phyloP scores from a whole-genome alignment of 257 asterid species.

The Jacaranda mimosifolia region DNA sequence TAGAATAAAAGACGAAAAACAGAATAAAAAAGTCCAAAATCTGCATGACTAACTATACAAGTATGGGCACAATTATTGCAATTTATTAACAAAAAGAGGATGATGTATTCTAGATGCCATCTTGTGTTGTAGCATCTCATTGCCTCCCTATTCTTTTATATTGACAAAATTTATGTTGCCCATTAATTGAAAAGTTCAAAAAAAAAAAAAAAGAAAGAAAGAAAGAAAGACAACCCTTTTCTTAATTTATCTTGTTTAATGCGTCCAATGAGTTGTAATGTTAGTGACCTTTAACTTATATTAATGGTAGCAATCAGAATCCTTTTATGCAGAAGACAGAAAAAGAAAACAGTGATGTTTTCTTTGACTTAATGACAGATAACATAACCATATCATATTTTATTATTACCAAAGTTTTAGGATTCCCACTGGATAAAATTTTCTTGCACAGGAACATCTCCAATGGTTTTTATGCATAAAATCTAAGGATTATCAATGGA shows the following conservation, averaged over 20 bases:
- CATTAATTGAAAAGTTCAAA: not conserved
- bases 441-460: conserved; percentile 20
- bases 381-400: not conserved
- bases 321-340: conserved; percentile 17
- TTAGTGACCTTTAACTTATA: conserved; percentile 28
- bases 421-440: not conserved
- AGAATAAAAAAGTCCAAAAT: too few species aligned
- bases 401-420: not conserved
- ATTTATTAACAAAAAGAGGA: not conserved
- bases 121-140: conserved; percentile 25
- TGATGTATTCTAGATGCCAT: conserved; percentile 27
- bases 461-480: not conserved
- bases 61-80: not conserved
- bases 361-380: not conserved
- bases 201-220: too few species aligned
- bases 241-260: conserved; percentile 33
- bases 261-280: conserved; percentile 38
- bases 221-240: conserved; percentile 13
- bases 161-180: not conserved
- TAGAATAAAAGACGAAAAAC: too few species aligned
- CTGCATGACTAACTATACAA: not conserved
- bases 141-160: conserved; percentile 4
- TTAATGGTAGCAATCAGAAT: conserved; percentile 40
- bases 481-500: not conserved
- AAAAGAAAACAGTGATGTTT: not conserved